Evolutionary conservation across 2,329 filamentous ascomycete genomes (phyloP).

Genomic region (Botrytis deweyae): DNA sequence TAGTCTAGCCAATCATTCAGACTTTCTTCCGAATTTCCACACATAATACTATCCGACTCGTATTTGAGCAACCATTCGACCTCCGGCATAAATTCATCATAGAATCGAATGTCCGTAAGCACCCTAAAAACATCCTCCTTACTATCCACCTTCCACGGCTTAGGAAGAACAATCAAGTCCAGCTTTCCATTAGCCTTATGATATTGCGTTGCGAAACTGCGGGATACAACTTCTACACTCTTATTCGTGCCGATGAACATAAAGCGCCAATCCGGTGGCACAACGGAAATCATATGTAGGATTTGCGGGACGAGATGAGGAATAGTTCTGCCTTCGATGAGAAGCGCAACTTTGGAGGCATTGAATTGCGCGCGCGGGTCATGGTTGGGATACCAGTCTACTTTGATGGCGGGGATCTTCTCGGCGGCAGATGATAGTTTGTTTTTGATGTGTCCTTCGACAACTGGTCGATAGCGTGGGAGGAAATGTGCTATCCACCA

Average conservation of each 20-base stretch:
- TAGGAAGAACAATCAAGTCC: constrained; percentile 23
- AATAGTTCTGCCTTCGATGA: constrained; percentile 53
- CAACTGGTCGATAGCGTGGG: constrained; percentile 46
- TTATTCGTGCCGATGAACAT: constrained; percentile 51
- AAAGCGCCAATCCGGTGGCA: constrained; percentile 58
- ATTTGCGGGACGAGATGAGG: constrained; percentile 53
- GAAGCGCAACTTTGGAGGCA: constrained; percentile 49
- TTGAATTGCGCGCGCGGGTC: constrained; percentile 41
- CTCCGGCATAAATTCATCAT: constrained; percentile 46
- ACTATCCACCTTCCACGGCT: constrained; percentile 30
- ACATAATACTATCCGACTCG: constrained; percentile 57
- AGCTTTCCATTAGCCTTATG: constrained; percentile 51
- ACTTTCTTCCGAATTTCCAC: constrained; percentile 51
- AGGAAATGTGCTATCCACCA: constrained; percentile 50
- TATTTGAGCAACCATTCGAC: constrained; percentile 57
- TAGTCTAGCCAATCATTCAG: constrained; percentile 37
- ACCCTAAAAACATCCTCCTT: constrained; percentile 55
- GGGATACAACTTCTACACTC: constrained; percentile 48
- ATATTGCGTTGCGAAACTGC: constrained; percentile 49
- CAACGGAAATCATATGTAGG: constrained; percentile 56
- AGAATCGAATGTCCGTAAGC: constrained; percentile 54
- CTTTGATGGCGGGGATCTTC: constrained; percentile 36
- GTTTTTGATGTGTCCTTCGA: constrained; percentile 40
- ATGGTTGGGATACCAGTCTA: constrained; percentile 37
- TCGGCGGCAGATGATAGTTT: constrained; percentile 33